phyloP scores from a whole-genome alignment of 306 rosid species.

The Malus fusca region DNA sequence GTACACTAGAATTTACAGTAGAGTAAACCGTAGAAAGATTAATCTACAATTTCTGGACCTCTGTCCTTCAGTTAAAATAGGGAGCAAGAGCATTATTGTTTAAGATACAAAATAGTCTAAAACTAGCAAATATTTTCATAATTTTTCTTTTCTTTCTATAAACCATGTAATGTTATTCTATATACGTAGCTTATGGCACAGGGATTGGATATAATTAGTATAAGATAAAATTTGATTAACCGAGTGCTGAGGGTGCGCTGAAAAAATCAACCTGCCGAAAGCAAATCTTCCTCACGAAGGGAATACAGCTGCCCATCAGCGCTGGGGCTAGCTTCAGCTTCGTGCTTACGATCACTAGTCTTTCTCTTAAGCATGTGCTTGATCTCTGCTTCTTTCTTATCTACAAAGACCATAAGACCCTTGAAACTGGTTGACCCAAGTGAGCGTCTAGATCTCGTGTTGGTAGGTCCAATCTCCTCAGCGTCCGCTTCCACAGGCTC shows the following conservation, averaged over 20 bases:
- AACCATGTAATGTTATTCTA: background rate
- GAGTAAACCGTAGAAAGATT: no score
- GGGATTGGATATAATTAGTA: background rate
- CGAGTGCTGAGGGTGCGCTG: background rate
- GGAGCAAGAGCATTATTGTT: no score
- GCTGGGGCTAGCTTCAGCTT: conserved; percentile 29
- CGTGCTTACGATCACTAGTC: conserved; percentile 22
- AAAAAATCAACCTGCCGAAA: no score
- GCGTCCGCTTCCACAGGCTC: conserved; percentile 22
- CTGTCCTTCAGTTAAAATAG: no score
- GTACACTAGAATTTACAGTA: no score
- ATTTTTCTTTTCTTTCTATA: no score
- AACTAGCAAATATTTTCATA: no score
- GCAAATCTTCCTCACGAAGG: background rate
- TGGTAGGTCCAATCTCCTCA: conserved; percentile 27
- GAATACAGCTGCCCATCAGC: conserved; percentile 12
- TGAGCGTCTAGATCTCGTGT: conserved; percentile 15
- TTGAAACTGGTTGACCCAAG: conserved; percentile 37
- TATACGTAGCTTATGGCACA: background rate
- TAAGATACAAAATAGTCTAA: no score
- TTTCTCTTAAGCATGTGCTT: conserved; percentile 51
- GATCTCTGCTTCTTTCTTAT: conserved; percentile 51
- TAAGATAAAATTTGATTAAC: background rate
- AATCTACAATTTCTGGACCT: no score
- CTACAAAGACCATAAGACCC: conserved; percentile 44